Base-by-base conservation (phyloP, 179 eudicot genomes). In the Camellia oleifera region DNA sequence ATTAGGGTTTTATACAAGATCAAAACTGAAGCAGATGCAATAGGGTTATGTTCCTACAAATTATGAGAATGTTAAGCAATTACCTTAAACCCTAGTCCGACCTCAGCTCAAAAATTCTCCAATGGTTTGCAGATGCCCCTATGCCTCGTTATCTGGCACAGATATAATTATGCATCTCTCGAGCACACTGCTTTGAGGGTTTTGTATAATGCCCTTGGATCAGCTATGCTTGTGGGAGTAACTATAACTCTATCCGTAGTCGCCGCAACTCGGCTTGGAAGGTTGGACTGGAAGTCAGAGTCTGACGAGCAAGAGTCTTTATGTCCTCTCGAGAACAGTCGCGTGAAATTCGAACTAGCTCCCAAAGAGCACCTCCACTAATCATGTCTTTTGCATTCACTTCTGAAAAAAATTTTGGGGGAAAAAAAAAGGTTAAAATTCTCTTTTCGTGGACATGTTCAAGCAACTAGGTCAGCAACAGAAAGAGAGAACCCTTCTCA, bases 291-390 rank as follows among this genome's bases (percentile, higher is more conserved):
- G 97, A 89, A 77, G 82, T 80, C 69, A 97, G 90, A 58, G 97
- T 97, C 58, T 90, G 92, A 71, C 83, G 94, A 62, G 99, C 98
- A 79, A 97, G 98, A 77, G 86, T 82, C 81, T 89, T 87, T 46
- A 97, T 93, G 86, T 97, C 97, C 54, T 97, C 98, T 56, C 99
- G 88, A 40, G 97, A 90, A 83, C 99, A 97, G 80, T 97, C 99
- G 4, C 97, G 89, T 9, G 98, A 91, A 48, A 97, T 94, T 45
- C 99, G 97, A 78, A 97, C 94, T 58, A 97, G 85, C 88, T 97
- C 99, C 99, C 98, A 94, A 2, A 97, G 91, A 70, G 99, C 99
- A n/a, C 99, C 99, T 62, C 95, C 98, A 60, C 90, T 90, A 53
- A 97, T 93, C 98, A 97, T 85, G 69, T 97, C 99, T 83, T 85